Percentiles rank a stretch among this genome's conserved stretches.
phyloP scores from a whole-genome alignment of 345 rosid genomes.

The Euphorbia peplus region DNA sequence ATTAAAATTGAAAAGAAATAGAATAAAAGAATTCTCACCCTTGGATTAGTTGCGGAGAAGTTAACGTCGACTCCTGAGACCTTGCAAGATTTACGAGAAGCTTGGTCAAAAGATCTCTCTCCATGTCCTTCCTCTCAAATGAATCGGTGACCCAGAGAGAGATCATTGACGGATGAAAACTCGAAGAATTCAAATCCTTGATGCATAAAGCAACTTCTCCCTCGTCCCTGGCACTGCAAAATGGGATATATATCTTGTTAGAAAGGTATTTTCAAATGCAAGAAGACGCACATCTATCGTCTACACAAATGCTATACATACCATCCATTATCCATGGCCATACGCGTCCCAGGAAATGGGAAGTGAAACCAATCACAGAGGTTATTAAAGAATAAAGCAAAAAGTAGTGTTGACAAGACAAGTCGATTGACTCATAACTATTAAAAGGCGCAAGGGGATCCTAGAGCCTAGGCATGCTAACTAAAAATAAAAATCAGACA shows the following conservation, averaged over 20 bases:
- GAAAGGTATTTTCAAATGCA: neutral
- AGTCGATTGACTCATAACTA: neutral
- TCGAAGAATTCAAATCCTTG: constrained; percentile 70
- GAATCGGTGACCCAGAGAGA: constrained; percentile 92
- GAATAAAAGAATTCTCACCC: constrained; percentile 48
- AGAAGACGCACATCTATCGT: no score
- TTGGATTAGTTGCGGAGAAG: constrained; percentile 49
- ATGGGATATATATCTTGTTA: neutral
- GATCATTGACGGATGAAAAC: constrained; percentile 82
- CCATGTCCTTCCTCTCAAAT: constrained; percentile 89
- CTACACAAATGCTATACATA: neutral
- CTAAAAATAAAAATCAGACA: no score
- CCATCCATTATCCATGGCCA: neutral
- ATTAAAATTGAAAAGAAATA: no score
- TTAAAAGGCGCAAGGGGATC: no score
- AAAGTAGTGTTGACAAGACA: neutral
- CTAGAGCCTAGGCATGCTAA: no score
- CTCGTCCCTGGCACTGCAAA: constrained; percentile 83
- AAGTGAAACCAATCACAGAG: neutral
- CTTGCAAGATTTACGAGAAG: constrained; percentile 69
- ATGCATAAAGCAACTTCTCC: constrained; percentile 81
- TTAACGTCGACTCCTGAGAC: constrained; percentile 47
- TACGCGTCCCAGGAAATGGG: neutral
- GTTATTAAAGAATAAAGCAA: neutral
- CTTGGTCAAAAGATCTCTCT: constrained; percentile 74